These are phyloP conservation scores for Symbiodinium pilosum DNA, from an alignment of 73 alveolate species.

Conservation along the genomic window DNA sequence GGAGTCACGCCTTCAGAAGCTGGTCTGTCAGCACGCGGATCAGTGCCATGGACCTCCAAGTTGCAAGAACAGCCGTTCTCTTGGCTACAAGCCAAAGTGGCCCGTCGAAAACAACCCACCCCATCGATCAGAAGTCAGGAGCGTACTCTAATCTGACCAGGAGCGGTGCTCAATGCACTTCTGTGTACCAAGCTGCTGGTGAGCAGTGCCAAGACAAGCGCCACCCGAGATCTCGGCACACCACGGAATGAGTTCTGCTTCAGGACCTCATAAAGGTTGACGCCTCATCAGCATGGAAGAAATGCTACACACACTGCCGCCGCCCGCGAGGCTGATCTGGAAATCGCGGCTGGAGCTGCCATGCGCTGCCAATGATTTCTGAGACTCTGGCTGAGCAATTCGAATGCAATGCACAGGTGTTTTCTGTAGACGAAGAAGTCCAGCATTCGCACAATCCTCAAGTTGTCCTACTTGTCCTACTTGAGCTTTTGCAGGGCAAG, in stretches of 20 bases:
- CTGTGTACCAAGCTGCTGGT: too few relatives aligned
- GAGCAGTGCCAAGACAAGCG: too few relatives aligned
- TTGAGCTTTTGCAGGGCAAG: background rate
- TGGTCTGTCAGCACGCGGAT: slow-evolving; percentile 85
- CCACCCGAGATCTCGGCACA: slow-evolving; percentile 13
- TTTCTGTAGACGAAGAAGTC: slow-evolving; percentile 96
- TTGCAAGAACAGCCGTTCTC: too few relatives aligned
- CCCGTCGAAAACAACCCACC: too few relatives aligned
- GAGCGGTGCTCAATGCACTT: too few relatives aligned
- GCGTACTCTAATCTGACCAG: background rate
- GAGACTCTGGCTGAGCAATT: slow-evolving; percentile 93
- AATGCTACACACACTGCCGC: too few relatives aligned
- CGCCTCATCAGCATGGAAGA: too few relatives aligned
- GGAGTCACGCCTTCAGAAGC: slow-evolving; percentile 51
- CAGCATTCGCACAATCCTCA: slow-evolving; percentile 96
- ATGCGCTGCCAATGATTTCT: too few relatives aligned
- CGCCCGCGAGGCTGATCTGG: too few relatives aligned
- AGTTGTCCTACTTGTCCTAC: background rate
- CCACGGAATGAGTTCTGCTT: slow-evolving; percentile 95
- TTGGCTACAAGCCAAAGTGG: background rate
- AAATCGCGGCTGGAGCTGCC: too few relatives aligned
- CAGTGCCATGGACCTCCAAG: slow-evolving; percentile 92
- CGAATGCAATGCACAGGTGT: slow-evolving; percentile 97
- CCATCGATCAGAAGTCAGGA: too few relatives aligned
- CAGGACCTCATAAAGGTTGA: slow-evolving; percentile 96